Evolutionary conservation across 225 moss, liverwort and hornwort species (phyloP).

Genomic region (Antitrichia curtipendula): DNA sequence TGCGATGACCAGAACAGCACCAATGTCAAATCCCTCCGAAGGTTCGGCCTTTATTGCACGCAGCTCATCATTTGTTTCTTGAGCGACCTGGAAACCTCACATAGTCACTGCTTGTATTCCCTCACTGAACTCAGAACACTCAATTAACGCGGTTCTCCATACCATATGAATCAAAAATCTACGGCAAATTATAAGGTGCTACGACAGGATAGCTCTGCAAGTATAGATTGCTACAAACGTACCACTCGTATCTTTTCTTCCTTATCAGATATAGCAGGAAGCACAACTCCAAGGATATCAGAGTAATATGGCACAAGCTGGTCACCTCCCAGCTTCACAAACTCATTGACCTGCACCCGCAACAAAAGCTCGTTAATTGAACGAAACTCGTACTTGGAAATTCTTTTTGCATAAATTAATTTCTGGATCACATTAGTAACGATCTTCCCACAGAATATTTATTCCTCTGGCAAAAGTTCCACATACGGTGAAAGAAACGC

Average conservation of each 20-base stretch:
- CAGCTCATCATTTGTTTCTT: slow-evolving; percentile 84
- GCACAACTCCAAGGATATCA: slow-evolving; percentile 79
- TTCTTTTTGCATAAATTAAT: not conserved
- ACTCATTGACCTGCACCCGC: slow-evolving; percentile 64
- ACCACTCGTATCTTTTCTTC: slow-evolving; percentile 93
- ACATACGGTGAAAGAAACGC: not conserved
- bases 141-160: not conserved
- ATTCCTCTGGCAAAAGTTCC: not conserved
- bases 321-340: slow-evolving; percentile 89
- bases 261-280: slow-evolving; percentile 88
- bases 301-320: slow-evolving; percentile 95
- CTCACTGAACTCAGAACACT: not conserved
- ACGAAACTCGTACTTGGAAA: not conserved
- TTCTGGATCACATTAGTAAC: not conserved
- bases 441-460: not conserved
- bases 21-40: slow-evolving; percentile 81
- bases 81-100: slow-evolving; percentile 57
- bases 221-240: not conserved
- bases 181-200: not conserved
- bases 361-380: not conserved
- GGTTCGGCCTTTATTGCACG: slow-evolving; percentile 65
- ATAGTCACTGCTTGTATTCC: not conserved
- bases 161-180: not conserved
- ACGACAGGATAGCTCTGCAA: not conserved
- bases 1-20: slow-evolving; percentile 71